Conservation (phyloP, 169 alveolate species). For the Cryptosporidium baileyi region DNA sequence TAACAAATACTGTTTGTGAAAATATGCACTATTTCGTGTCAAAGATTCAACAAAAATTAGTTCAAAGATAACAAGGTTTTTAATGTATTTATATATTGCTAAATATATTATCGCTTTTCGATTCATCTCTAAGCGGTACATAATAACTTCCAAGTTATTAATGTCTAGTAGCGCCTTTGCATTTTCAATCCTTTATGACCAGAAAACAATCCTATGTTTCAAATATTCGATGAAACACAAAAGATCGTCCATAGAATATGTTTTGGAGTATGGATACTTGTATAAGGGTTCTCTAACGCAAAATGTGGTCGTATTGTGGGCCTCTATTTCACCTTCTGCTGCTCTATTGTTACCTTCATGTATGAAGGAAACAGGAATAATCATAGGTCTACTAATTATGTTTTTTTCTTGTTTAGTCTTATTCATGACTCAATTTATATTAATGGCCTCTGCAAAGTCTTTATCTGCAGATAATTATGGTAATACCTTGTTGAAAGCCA, state of each 20-base stretch:
- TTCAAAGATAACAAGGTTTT: too few species aligned
- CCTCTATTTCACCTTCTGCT: slow-evolving; percentile 69
- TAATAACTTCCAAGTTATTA: too few species aligned
- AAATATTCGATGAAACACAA: slow-evolving; percentile 26
- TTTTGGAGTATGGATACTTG: slow-evolving; percentile 12
- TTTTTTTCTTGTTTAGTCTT: slow-evolving; percentile 33
- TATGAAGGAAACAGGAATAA: slow-evolving; percentile 66
- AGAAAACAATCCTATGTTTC: neutral
- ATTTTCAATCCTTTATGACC: neutral
- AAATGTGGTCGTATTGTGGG: slow-evolving; percentile 66
- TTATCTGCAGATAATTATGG: slow-evolving; percentile 57
- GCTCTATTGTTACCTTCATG: slow-evolving; percentile 58
- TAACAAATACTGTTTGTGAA: too few species aligned
- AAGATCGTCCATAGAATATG: neutral
- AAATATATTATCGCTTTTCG: too few species aligned
- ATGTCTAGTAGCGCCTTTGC: slow-evolving; percentile 56
- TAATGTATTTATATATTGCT: too few species aligned
- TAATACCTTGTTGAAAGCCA: slow-evolving; percentile 33
- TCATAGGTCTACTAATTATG: slow-evolving; percentile 39
- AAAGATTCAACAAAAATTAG: too few species aligned
- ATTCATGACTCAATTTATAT: slow-evolving; percentile 53
- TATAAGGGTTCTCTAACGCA: slow-evolving; percentile 59
- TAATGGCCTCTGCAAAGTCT: slow-evolving; percentile 24
- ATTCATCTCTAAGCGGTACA: too few species aligned
- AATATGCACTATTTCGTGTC: too few species aligned